Percentiles rank a stretch among this genome's conserved stretches.
phyloP scores from a whole-genome alignment of 2,329 filamentous ascomycete species.

The Epichloe elymi region DNA sequence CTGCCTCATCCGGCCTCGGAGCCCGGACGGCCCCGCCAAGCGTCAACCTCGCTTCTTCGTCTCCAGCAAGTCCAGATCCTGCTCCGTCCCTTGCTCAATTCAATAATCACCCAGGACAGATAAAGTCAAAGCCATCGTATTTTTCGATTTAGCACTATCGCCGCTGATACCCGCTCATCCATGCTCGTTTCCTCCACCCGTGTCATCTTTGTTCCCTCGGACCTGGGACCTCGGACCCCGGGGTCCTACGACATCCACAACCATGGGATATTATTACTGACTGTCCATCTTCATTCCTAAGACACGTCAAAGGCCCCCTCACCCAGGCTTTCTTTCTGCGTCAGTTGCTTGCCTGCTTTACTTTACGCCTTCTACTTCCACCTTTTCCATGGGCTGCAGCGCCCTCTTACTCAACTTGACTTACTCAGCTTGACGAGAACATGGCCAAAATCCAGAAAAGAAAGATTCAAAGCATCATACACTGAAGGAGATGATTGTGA shows the following conservation, averaged over 20 bases:
- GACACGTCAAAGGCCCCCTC: not conserved
- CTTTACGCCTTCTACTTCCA: not conserved
- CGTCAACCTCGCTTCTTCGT: no score
- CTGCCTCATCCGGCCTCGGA: no score
- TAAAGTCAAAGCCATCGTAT: not conserved
- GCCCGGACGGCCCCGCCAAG: no score
- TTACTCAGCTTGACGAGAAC: not conserved
- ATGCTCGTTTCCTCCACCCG: not conserved
- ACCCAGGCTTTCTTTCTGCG: not conserved
- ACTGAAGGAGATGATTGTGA: conserved; percentile 13
- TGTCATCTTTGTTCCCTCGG: not conserved
- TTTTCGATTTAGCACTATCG: not conserved
- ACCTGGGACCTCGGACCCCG: not conserved
- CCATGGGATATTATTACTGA: not conserved
- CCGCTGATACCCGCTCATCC: not conserved
- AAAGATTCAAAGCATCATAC: conserved; percentile 16
- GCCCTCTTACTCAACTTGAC: not conserved
- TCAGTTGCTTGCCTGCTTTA: not conserved
- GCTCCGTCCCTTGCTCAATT: no score
- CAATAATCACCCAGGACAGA: not conserved
- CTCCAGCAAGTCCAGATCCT: conserved; percentile 11
- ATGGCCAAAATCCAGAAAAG: not conserved
- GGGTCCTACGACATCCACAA: not conserved
- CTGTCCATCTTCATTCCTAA: not conserved
- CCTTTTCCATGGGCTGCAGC: not conserved